Conservation (phyloP, 192 early-diverging fungal species). For the Mortierella hygrophila region DNA sequence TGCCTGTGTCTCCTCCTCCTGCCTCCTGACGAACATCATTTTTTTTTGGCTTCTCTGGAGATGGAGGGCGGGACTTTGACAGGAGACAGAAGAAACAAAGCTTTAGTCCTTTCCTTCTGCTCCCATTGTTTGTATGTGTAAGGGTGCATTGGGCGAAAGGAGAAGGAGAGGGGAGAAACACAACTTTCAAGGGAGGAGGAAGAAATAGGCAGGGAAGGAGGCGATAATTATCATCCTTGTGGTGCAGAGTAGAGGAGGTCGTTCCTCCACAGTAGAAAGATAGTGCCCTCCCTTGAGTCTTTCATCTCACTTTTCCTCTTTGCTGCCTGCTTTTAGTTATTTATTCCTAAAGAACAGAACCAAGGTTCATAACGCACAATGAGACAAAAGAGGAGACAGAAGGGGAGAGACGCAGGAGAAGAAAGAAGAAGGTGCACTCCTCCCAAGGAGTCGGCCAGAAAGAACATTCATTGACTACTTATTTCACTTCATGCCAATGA, state of each 20-base stretch:
- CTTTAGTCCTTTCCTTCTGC: background rate
- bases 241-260: constrained; percentile 29
- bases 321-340: background rate
- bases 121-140: constrained; percentile 3
- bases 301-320: background rate
- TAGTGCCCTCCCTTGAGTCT: background rate
- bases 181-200: constrained; percentile 25
- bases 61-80: background rate
- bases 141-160: constrained; percentile 12
- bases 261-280: constrained; percentile 14
- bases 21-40: background rate
- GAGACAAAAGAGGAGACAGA: constrained; percentile 7
- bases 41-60: background rate
- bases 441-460: background rate
- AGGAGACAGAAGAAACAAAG: constrained; percentile 17
- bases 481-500: background rate
- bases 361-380: constrained; percentile 1
- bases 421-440: background rate
- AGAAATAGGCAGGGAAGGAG: constrained; percentile 28
- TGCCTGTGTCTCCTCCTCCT: background rate
- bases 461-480: background rate
- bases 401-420: constrained; percentile 5
- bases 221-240: background rate
- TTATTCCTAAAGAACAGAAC: constrained; percentile 1
- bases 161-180: background rate